Percentiles rank a stretch among this genome's conserved stretches.
phyloP scores from a whole-genome alignment of 2,329 filamentous ascomycete species.

The Pyricularia grisea region DNA sequence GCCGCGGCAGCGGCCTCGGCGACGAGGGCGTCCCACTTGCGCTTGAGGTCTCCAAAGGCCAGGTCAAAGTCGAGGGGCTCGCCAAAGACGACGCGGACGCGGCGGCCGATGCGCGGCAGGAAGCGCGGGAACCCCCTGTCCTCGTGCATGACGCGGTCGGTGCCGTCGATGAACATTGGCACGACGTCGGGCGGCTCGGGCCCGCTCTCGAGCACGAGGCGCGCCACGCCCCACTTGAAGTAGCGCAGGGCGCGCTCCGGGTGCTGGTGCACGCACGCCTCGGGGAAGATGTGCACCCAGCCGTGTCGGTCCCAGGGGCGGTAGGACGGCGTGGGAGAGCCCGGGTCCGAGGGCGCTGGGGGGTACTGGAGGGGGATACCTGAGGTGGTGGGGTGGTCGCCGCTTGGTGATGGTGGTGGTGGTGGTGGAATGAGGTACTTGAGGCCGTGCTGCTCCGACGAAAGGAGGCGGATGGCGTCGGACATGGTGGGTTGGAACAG shows the following conservation, averaged over 20 bases:
- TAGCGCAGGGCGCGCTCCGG: conserved; percentile 74
- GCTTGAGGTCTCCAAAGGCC: conserved; percentile 69
- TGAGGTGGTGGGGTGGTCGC: conserved; percentile 6
- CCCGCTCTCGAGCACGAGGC: conserved; percentile 73
- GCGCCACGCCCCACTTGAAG: conserved; percentile 95
- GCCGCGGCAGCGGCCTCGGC: neutral
- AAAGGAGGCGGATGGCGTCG: conserved; percentile 77
- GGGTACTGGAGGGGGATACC: neutral
- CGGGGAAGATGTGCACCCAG: conserved; percentile 95
- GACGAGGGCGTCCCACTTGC: conserved; percentile 63
- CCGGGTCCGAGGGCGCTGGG: conserved; percentile 41
- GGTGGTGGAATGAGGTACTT: neutral
- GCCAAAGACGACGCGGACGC: conserved; percentile 68
- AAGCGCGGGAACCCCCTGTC: conserved; percentile 70
- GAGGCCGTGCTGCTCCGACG: conserved; percentile 25
- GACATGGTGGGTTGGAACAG: conserved; percentile 84
- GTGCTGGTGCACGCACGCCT: conserved; percentile 89
- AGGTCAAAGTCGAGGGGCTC: conserved; percentile 64
- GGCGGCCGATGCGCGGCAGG: conserved; percentile 64
- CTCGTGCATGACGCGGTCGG: conserved; percentile 83
- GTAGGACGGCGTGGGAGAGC: conserved; percentile 61
- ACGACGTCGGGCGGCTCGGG: conserved; percentile 66
- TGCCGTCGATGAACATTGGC: conserved; percentile 90
- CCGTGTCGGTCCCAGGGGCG: conserved; percentile 53
- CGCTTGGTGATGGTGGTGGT: neutral